Evolutionary conservation across 2,329 filamentous ascomycete genomes (phyloP).

Genomic region (Beauveria sp.): DNA sequence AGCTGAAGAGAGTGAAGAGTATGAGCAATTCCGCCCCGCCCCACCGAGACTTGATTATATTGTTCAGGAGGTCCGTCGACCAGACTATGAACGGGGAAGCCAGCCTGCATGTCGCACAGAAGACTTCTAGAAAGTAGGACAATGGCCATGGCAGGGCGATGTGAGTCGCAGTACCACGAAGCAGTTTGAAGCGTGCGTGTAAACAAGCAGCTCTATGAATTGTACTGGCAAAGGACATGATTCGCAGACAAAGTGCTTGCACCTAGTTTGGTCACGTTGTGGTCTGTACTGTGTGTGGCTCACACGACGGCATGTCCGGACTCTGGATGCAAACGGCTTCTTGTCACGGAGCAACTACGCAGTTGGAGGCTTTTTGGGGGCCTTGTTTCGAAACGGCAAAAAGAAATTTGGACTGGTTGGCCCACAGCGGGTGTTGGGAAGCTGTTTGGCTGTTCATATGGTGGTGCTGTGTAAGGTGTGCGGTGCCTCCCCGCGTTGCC

Average conservation of each 20-base stretch:
- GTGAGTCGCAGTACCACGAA: not conserved
- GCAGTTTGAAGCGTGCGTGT: not conserved
- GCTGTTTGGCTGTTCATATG: not conserved
- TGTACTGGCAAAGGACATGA: not conserved
- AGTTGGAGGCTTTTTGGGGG: not conserved
- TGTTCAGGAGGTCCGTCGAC: not conserved
- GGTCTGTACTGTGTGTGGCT: not conserved
- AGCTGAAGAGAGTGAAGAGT: not conserved
- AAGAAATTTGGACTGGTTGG: not conserved
- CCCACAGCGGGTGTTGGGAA: not conserved
- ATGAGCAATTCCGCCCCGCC: not conserved
- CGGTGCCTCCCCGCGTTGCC: not conserved
- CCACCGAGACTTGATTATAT: not conserved
- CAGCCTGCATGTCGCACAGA: not conserved
- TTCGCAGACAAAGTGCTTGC: not conserved
- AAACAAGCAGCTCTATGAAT: not conserved
- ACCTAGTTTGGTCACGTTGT: not conserved
- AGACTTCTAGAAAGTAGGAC: slow-evolving; percentile 6
- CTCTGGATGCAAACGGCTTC: not conserved
- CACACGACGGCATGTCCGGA: slow-evolving; percentile 2
- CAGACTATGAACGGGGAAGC: not conserved
- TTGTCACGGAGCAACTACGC: not conserved
- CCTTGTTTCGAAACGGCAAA: slow-evolving; percentile 2
- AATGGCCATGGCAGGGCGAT: not conserved
- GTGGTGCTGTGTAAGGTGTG: not conserved